Percentiles rank a stretch among this genome's conserved stretches.
These are phyloP conservation scores for Leishmania martiniquensis DNA, from an alignment of 208 protist species.

Conservation along the genomic window DNA sequence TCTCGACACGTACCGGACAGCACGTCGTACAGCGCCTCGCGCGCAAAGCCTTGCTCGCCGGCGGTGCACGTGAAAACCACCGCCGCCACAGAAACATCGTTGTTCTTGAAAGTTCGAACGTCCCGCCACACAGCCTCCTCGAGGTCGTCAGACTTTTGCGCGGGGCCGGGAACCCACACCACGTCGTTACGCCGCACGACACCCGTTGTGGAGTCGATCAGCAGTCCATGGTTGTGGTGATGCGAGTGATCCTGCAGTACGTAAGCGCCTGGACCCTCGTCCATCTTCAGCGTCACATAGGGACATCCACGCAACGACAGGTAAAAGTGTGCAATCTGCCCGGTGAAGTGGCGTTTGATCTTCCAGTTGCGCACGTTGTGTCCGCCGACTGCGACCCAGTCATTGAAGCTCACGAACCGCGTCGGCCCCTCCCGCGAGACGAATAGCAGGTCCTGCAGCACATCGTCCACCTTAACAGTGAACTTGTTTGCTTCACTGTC, in stretches of 20 bases:
- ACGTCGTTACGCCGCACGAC: slow-evolving; percentile 76
- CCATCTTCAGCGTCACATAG: slow-evolving; percentile 77
- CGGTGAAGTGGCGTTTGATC: slow-evolving; percentile 59
- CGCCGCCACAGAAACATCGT: slow-evolving; percentile 77
- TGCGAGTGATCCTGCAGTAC: slow-evolving; percentile 76
- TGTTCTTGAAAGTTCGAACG: slow-evolving; percentile 79
- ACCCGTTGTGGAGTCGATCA: slow-evolving; percentile 65
- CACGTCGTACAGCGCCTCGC: slow-evolving; percentile 75
- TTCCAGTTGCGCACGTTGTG: slow-evolving; percentile 91
- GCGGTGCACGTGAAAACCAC: slow-evolving; percentile 86
- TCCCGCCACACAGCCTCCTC: slow-evolving; percentile 36
- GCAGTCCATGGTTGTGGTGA: slow-evolving; percentile 76
- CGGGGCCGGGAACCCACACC: slow-evolving; percentile 68
- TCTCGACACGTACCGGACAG: slow-evolving; percentile 32
- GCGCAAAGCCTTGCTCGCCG: slow-evolving; percentile 47
- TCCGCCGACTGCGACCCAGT: slow-evolving; percentile 85
- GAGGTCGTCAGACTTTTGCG: slow-evolving; percentile 29
- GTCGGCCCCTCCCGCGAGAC: slow-evolving; percentile 78
- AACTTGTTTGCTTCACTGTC: slow-evolving; percentile 90
- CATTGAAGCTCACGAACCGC: slow-evolving; percentile 69
- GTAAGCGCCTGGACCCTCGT: slow-evolving; percentile 84
- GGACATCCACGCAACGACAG: slow-evolving; percentile 69
- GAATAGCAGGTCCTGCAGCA: slow-evolving; percentile 79
- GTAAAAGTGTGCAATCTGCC: slow-evolving; percentile 77
- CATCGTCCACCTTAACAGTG: slow-evolving; percentile 86